A percentile compares a stretch with the other conserved stretches of the same genome.
Evolutionary conservation across 164 flowering plant species (phyloP).

Genomic region (grape (Vitis vinifera)): DNA sequence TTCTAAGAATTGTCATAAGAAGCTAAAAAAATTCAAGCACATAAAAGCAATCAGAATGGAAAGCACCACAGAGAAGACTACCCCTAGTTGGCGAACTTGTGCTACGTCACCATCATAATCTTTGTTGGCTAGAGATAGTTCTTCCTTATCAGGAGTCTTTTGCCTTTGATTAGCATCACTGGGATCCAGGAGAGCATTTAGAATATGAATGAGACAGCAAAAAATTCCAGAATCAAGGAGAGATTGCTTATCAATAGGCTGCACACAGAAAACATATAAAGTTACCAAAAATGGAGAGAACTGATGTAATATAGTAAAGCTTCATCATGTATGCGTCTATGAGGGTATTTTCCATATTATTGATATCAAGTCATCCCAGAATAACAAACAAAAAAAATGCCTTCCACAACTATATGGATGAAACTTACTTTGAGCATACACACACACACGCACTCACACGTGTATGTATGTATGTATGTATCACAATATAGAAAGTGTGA

Average conservation of each 20-base stretch:
- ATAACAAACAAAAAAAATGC: too few relatives aligned
- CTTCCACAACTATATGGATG: too few relatives aligned
- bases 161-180: conserved; percentile 34
- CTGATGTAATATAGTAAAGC: too few relatives aligned
- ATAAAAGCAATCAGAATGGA: neutral
- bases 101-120: conserved; percentile 29
- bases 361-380: too few relatives aligned
- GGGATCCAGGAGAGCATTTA: conserved; percentile 75
- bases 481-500: neutral
- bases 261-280: conserved; percentile 23
- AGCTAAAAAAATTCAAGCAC: too few relatives aligned
- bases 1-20: neutral
- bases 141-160: conserved; percentile 25
- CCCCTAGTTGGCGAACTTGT: conserved; percentile 80
- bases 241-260: conserved; percentile 96
- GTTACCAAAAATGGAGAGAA: neutral
- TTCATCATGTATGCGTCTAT: too few relatives aligned
- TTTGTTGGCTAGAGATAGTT: conserved; percentile 17
- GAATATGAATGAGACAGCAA: conserved; percentile 89
- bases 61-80: conserved; percentile 18
- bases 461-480: too few relatives aligned
- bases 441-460: too few relatives aligned
- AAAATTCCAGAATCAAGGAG: conserved; percentile 97
- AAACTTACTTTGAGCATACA: too few relatives aligned
- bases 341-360: too few relatives aligned